phyloP scores from a whole-genome alignment of 352 stramenopile species.

The Globisporangium perplexum region DNA sequence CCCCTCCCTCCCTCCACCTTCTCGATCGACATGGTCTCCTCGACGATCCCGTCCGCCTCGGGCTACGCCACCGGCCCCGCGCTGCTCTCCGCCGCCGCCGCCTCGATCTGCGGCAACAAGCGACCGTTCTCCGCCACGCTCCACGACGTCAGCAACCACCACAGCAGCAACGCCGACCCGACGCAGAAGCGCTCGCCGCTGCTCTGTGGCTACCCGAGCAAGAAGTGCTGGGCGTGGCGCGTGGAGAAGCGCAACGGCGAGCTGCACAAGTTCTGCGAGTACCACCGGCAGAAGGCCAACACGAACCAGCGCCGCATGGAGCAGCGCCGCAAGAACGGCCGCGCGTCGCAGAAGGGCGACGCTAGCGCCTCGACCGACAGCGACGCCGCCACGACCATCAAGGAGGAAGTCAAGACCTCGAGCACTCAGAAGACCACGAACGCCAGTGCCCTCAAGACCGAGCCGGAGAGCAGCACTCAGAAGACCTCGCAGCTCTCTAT shows the following conservation, averaged over 20 bases:
- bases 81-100: slow-evolving; percentile 5
- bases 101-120: slow-evolving; percentile 11
- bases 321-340: slow-evolving; percentile 66
- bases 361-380: slow-evolving; percentile 9
- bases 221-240: slow-evolving; percentile 78
- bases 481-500: too few species aligned
- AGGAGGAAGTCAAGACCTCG: slow-evolving; percentile 7
- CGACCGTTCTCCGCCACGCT: slow-evolving; percentile 11
- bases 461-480: neutral
- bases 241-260: slow-evolving; percentile 80
- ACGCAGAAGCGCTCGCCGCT: slow-evolving; percentile 45
- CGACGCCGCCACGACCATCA: neutral
- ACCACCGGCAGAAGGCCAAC: slow-evolving; percentile 81
- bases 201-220: slow-evolving; percentile 72
- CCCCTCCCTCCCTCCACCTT: too few species aligned
- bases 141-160: neutral
- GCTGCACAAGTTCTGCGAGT: slow-evolving; percentile 85
- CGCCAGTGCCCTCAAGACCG: neutral
- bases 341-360: slow-evolving; percentile 9
- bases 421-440: too few species aligned
- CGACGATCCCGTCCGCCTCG: neutral
- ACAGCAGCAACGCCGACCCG: slow-evolving; percentile 8
- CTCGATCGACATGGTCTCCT: neutral
- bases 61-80: neutral
- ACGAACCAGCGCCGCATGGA: slow-evolving; percentile 83